These are phyloP conservation scores for Termitomyces sp. DNA, from an alignment of 1,284 basidiomycete genomes.

Conservation along the genomic window DNA sequence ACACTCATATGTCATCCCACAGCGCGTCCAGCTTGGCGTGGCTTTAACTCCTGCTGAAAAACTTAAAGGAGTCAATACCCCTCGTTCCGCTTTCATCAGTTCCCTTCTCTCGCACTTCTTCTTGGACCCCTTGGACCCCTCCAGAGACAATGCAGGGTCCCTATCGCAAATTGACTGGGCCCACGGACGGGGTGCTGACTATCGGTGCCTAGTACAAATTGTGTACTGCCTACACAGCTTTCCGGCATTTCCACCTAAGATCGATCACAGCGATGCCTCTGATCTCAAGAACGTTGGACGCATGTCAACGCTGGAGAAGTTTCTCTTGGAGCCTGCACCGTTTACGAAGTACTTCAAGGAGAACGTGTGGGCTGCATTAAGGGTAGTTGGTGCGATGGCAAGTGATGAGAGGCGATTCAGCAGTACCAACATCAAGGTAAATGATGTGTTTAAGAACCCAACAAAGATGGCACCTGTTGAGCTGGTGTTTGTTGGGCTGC, in stretches of 20 bases:
- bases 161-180: slow-evolving; percentile 55
- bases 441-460: slow-evolving; percentile 5
- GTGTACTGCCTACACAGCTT: slow-evolving; percentile 47
- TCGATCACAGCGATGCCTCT: slow-evolving; percentile 15
- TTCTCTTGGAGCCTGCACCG: slow-evolving; percentile 37
- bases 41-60: slow-evolving; percentile 69
- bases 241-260: not conserved
- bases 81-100: slow-evolving; percentile 50
- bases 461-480: slow-evolving; percentile 43
- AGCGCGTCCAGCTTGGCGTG: slow-evolving; percentile 75
- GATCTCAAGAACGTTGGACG: slow-evolving; percentile 28
- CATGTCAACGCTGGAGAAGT: slow-evolving; percentile 47
- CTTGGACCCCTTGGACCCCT: slow-evolving; percentile 44
- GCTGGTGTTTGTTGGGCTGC: slow-evolving; percentile 48
- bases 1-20: not conserved
- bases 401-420: not conserved
- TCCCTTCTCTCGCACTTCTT: slow-evolving; percentile 46
- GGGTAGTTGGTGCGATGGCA: slow-evolving; percentile 9
- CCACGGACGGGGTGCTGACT: slow-evolving; percentile 54
- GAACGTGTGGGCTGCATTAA: slow-evolving; percentile 31
- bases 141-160: slow-evolving; percentile 31
- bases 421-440: not conserved
- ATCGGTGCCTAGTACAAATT: slow-evolving; percentile 53
- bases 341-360: slow-evolving; percentile 31
- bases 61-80: slow-evolving; percentile 55